Base-by-base conservation (phyloP, 2,329 filamentous ascomycete genomes). In the Sclerotinia borealis region DNA sequence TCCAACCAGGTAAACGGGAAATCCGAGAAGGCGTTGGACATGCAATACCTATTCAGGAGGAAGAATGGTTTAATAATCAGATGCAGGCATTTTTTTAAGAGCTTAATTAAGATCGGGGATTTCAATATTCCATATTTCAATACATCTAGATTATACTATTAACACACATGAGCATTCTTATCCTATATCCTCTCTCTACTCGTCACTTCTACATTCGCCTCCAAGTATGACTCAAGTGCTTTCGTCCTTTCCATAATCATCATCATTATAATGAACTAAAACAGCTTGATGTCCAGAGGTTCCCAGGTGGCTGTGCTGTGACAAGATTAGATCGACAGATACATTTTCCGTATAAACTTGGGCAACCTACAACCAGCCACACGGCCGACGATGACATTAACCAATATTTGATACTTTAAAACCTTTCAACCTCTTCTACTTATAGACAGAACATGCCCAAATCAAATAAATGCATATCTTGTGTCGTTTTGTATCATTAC, bases 11-110 rank as follows among this genome's bases (percentile, higher is more conserved):
- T 3, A 81, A 79, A 65, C 83, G 82, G 39, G 74, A 83, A 48
- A 83, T 91, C 31, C 79, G 87, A n/a, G 85, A 91, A 66, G 89
- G 84, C 0, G 83, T 86, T 75, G 91, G 91, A 0, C 92, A 96
- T 75, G 90, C 88, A 41, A 80, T 92, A 31, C 81, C 89, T 7
- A 82, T 89, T 70, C 91, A 96, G 79, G 83, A 85, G 74, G 80
- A 84, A 64, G 73, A 79, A 50, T 91, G 90, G 81, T 88, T 92
- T 71, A 87, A 90, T 69, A 75, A 76, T 56, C 72, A 76, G 75
- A 41, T 79, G 45, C 15, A 17, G 39, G 54, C 54, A 34, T 45
- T 45, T 25, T 45, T 56, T 45, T 37, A 56, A 7, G 54, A 56
- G 29, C 45, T 56, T 10, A 56, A 56, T 25, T 56, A 13, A 56